These are phyloP conservation scores for Neocucurbitaria cava DNA, from an alignment of 2,329 filamentous ascomycete species.

Conservation along the genomic window DNA sequence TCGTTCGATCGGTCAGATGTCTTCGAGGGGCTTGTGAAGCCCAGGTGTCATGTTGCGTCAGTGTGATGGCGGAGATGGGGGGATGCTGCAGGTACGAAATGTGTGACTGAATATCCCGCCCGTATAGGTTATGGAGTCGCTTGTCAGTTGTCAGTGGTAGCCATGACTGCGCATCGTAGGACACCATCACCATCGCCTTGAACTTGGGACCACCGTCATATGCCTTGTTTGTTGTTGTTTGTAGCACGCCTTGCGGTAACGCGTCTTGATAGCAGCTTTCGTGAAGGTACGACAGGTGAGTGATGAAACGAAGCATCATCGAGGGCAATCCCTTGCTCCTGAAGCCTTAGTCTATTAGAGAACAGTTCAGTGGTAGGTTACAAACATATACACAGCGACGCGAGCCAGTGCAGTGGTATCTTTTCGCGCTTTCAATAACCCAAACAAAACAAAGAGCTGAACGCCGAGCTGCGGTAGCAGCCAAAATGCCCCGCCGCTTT, in stretches of 20 bases:
- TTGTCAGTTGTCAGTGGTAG: background rate
- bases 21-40: background rate
- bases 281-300: slow-evolving; percentile 6
- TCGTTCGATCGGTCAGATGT: slow-evolving; percentile 1
- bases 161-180: background rate
- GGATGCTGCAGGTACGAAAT: background rate
- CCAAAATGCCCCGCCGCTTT: background rate
- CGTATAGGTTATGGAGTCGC: background rate
- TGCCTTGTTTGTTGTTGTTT: slow-evolving; percentile 14
- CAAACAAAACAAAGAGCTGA: slow-evolving; percentile 18
- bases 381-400: slow-evolving; percentile 29
- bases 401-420: slow-evolving; percentile 31
- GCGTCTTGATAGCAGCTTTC: slow-evolving; percentile 16
- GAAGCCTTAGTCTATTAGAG: slow-evolving; percentile 21
- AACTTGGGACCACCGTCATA: background rate
- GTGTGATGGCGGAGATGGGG: slow-evolving; percentile 1
- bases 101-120: no score
- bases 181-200: background rate
- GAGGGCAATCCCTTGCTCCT: slow-evolving; percentile 23
- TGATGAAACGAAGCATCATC: slow-evolving; percentile 4
- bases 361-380: slow-evolving; percentile 22
- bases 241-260: slow-evolving; percentile 17
- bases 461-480: slow-evolving; percentile 2
- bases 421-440: slow-evolving; percentile 15
- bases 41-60: slow-evolving; percentile 6